A percentile compares a stretch with the other conserved stretches of the same genome.
phyloP scores from a whole-genome alignment of 192 early-diverging fungal genomes.

The Coemansia umbellata region DNA sequence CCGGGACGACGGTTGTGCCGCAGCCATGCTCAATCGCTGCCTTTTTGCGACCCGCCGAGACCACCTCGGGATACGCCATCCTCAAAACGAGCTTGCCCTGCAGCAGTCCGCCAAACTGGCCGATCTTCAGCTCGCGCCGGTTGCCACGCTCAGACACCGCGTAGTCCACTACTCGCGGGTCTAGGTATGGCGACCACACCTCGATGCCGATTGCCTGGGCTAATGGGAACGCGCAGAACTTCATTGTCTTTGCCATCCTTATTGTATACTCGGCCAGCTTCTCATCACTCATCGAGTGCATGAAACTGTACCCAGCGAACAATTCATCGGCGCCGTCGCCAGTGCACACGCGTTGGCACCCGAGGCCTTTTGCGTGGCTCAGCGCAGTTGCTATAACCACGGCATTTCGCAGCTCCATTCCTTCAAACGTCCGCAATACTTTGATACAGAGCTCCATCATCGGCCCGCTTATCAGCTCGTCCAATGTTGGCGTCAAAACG shows the following conservation, averaged over 20 bases:
- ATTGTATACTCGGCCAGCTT: constrained; percentile 49
- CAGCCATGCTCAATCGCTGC: constrained; percentile 64
- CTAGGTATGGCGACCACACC: constrained; percentile 56
- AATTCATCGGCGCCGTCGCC: constrained; percentile 71
- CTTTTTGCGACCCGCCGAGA: constrained; percentile 60
- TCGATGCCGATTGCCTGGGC: constrained; percentile 45
- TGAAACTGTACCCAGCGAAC: constrained; percentile 67
- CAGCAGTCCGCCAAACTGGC: constrained; percentile 28
- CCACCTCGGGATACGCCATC: constrained; percentile 59
- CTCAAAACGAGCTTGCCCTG: constrained; percentile 63
- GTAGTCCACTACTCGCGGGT: constrained; percentile 52
- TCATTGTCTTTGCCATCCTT: constrained; percentile 52
- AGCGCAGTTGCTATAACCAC: constrained; percentile 58
- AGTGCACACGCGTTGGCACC: constrained; percentile 51
- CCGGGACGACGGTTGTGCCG: constrained; percentile 56
- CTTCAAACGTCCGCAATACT: constrained; percentile 61
- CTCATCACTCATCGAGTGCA: constrained; percentile 52
- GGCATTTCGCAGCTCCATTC: constrained; percentile 67
- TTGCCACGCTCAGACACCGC: constrained; percentile 31
- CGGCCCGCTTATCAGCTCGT: constrained; percentile 32
- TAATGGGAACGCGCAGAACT: constrained; percentile 52
- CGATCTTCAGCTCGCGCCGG: constrained; percentile 39
- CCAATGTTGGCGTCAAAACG: constrained; percentile 46
- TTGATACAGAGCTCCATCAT: constrained; percentile 53
- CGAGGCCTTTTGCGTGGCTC: constrained; percentile 39